A percentile compares a stretch with the other conserved stretches of the same genome.
Conservation (phyloP, 1,284 basidiomycete genomes). For the Lentinus polychrous region DNA sequence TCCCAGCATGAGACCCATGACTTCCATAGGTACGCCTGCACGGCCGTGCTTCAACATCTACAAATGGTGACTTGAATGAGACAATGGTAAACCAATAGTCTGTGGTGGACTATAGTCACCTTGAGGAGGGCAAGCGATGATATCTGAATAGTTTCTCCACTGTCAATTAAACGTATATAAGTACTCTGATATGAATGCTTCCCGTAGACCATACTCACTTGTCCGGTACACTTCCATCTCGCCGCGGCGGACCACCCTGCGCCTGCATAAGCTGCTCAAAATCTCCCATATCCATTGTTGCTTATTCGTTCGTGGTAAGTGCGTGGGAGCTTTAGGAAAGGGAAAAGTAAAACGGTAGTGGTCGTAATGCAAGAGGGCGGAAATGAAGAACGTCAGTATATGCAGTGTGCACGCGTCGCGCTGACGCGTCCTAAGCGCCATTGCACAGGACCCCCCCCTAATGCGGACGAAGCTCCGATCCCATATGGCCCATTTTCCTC, state of each 20-base stretch:
- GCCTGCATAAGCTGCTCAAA: constrained; percentile 47
- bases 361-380: not conserved
- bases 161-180: constrained; percentile 26
- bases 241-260: constrained; percentile 38
- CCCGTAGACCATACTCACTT: constrained; percentile 41
- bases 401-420: constrained; percentile 19
- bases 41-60: constrained; percentile 99
- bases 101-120: constrained; percentile 52
- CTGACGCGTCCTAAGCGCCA: constrained; percentile 27
- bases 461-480: too few relatives aligned
- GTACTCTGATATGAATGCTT: not conserved
- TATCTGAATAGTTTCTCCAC: constrained; percentile 95
- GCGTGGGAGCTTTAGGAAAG: not conserved
- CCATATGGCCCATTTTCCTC: too few relatives aligned
- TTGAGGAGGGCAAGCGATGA: constrained; percentile 91
- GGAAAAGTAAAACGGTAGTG: not conserved
- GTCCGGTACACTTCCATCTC: constrained; percentile 58
- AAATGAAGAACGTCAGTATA: constrained; percentile 7
- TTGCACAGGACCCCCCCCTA: too few relatives aligned
- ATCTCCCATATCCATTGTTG: constrained; percentile 39
- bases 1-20: constrained; percentile 99
- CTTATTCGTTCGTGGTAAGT: not conserved
- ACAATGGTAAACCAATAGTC: not conserved
- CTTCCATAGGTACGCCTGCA: constrained; percentile 99
- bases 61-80: not conserved